phyloP scores from a whole-genome alignment of 1,284 basidiomycete species.

The Gymnopus androsaceus region DNA sequence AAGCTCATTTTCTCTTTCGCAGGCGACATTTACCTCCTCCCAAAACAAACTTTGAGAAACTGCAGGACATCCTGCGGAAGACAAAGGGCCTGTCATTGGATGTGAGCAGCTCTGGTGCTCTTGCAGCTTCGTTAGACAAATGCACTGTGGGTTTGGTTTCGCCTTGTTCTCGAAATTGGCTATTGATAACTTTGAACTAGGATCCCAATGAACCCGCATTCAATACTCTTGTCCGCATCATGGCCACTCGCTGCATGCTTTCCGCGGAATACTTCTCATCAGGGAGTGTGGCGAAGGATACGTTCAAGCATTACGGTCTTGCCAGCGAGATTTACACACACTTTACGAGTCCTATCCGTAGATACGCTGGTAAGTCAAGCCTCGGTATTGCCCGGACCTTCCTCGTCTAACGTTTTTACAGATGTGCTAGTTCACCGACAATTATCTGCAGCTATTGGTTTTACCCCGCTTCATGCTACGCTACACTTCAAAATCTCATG shows the following conservation, averaged over 20 bases:
- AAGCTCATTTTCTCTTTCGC: conserved; percentile 12
- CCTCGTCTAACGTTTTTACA: conserved; percentile 27
- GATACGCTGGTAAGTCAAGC: conserved; percentile 79
- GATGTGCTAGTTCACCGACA: conserved; percentile 97
- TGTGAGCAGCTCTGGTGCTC: conserved; percentile 87
- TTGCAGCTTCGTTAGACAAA: conserved; percentile 88
- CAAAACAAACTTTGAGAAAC: conserved; percentile 90
- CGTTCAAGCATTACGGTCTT: conserved; percentile 96
- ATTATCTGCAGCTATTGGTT: conserved; percentile 87
- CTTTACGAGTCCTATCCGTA: conserved; percentile 93
- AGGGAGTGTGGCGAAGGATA: conserved; percentile 89
- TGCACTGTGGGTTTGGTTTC: conserved; percentile 62
- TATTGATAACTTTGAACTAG: conserved; percentile 39
- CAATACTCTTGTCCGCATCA: conserved; percentile 97
- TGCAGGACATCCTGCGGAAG: conserved; percentile 92
- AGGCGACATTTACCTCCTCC: conserved; percentile 96
- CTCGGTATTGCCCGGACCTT: conserved; percentile 28
- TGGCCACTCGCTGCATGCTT: conserved; percentile 99
- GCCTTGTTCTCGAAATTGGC: conserved; percentile 1
- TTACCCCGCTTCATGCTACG: conserved; percentile 81
- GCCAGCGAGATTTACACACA: conserved; percentile 98
- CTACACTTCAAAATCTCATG: conserved; percentile 88
- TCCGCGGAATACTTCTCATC: conserved; percentile 98
- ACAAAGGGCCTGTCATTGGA: conserved; percentile 86
- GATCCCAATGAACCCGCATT: conserved; percentile 85